Conservation (phyloP, 805 yeast genomes). For the Candida odintsovae region DNA sequence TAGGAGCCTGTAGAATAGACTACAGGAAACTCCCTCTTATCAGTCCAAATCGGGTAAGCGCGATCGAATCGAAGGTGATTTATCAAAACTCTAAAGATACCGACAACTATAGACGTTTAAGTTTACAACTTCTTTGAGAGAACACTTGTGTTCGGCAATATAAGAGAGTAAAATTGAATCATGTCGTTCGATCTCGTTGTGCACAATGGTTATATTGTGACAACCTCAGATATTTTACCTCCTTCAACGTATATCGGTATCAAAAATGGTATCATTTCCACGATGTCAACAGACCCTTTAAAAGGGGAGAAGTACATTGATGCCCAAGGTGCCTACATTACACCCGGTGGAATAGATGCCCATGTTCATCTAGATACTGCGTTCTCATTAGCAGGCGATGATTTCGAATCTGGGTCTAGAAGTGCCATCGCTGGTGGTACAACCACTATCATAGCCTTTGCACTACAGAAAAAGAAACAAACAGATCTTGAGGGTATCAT, state of each 20-base stretch:
- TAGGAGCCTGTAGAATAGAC: too few species aligned
- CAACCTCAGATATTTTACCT: conserved; percentile 27
- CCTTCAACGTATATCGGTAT: conserved; percentile 36
- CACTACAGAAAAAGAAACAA: conserved; percentile 34
- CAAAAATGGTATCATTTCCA: conserved; percentile 31
- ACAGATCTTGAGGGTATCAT: conserved; percentile 25
- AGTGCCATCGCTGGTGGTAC: conserved; percentile 47
- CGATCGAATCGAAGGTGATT: neutral
- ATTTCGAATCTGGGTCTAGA: conserved; percentile 38
- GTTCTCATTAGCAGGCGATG: conserved; percentile 36
- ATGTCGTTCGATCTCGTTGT: conserved; percentile 22
- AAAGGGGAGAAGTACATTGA: conserved; percentile 30
- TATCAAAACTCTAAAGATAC: too few species aligned
- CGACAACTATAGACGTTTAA: too few species aligned
- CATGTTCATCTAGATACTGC: conserved; percentile 45
- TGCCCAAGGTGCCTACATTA: conserved; percentile 41
- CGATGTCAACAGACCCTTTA: conserved; percentile 28
- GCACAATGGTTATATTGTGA: conserved; percentile 27
- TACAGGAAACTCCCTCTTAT: neutral
- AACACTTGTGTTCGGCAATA: too few species aligned
- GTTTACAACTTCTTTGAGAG: too few species aligned
- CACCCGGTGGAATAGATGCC: conserved; percentile 48
- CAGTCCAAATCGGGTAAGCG: neutral
- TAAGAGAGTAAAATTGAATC: too few species aligned
- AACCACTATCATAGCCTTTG: conserved; percentile 42